These are phyloP conservation scores for Neurospora sp. DNA, from an alignment of 495 filamentous ascomycete genomes.

Conservation along the genomic window DNA sequence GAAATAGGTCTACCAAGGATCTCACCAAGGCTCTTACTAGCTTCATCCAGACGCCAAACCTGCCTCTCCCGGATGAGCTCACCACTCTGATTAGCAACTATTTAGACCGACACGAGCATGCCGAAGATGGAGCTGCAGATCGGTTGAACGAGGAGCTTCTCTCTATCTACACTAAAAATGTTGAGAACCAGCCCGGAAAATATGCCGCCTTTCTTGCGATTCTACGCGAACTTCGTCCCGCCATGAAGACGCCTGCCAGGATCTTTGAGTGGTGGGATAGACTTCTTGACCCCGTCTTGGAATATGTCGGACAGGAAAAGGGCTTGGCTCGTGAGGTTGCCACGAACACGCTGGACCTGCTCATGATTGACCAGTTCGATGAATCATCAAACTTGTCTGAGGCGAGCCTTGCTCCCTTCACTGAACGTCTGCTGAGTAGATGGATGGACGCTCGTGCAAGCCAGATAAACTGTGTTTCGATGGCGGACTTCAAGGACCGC, in stretches of 20 bases:
- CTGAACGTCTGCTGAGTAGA: constrained; percentile 44
- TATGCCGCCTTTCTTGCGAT: constrained; percentile 52
- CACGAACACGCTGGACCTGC: constrained; percentile 41
- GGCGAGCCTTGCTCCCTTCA: constrained; percentile 33
- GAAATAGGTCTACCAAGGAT: constrained; percentile 42
- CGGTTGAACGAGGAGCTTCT: constrained; percentile 59
- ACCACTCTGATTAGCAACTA: constrained; percentile 47
- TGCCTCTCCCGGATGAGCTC: constrained; percentile 55
- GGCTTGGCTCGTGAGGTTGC: constrained; percentile 47
- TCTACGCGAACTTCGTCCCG: constrained; percentile 48
- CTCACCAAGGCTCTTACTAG: constrained; percentile 46
- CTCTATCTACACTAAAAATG: constrained; percentile 45
- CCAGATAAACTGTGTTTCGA: constrained; percentile 27
- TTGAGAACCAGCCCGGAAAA: constrained; percentile 41
- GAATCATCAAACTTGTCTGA: constrained; percentile 32
- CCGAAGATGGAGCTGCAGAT: constrained; percentile 49
- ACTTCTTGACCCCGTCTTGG: constrained; percentile 48
- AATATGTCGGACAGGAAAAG: constrained; percentile 45
- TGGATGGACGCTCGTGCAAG: constrained; percentile 46
- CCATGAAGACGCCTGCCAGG: constrained; percentile 41
- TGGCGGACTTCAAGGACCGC: constrained; percentile 43
- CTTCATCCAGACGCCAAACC: constrained; percentile 39
- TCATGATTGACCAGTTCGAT: constrained; percentile 49
- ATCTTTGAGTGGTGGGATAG: constrained; percentile 58
- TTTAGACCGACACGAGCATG: constrained; percentile 45